Conservation (phyloP, 768 basidiomycete species). For the Strobilomyces echinocephalus region DNA sequence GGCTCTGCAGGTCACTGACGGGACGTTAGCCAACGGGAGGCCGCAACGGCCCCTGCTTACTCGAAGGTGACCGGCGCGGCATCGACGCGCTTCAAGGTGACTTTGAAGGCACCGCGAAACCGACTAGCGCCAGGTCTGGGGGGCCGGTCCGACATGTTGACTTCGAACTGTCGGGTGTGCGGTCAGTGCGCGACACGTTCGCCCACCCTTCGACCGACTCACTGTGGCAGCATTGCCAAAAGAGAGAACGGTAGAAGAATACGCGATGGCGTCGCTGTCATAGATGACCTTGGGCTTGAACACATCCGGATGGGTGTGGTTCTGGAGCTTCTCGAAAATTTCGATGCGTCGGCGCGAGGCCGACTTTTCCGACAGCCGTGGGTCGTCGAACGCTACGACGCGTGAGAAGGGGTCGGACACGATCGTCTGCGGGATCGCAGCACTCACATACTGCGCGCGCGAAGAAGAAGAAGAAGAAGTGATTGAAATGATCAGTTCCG, state of each 20-base stretch:
- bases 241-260: constrained; percentile 30
- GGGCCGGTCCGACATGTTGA: constrained; percentile 30
- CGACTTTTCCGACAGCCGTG: not conserved
- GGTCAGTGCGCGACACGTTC: not conserved
- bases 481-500: constrained; percentile 4
- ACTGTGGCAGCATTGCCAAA: constrained; percentile 32
- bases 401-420: not conserved
- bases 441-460: constrained; percentile 26
- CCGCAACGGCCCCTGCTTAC: constrained; percentile 19
- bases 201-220: constrained; percentile 3
- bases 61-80: constrained; percentile 34
- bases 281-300: constrained; percentile 45
- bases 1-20: constrained; percentile 22
- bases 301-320: constrained; percentile 24
- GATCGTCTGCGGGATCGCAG: not conserved
- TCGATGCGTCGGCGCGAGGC: constrained; percentile 27
- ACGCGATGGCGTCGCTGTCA: constrained; percentile 43
- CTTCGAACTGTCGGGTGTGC: constrained; percentile 29
- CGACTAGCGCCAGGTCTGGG: constrained; percentile 8
- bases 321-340: constrained; percentile 35
- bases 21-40: not conserved
- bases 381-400: constrained; percentile 17
- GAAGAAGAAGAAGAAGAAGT: constrained; percentile 4
- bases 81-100: constrained; percentile 37
- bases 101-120: constrained; percentile 26